These are phyloP conservation scores for Paraphaeosphaeria sporulosa DNA, from an alignment of 2,329 filamentous ascomycete species.

Conservation along the genomic window DNA sequence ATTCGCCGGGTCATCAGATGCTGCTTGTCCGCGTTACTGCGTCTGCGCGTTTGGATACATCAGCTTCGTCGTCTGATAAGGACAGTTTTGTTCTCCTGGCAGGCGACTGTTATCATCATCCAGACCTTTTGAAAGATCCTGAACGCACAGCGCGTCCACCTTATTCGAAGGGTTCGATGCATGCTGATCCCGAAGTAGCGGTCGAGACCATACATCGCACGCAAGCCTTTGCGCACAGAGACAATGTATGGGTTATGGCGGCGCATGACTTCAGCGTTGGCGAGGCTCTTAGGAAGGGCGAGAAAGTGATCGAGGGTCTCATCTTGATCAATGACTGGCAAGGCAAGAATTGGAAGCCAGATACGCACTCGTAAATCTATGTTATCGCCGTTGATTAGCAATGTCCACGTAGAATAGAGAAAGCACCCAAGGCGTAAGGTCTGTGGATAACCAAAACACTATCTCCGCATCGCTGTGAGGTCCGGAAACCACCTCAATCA, in stretches of 20 bases:
- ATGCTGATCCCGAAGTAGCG: slow-evolving; percentile 36
- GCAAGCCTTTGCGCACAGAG: slow-evolving; percentile 28
- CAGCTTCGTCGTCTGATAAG: neutral
- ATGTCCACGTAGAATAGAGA: too few species aligned
- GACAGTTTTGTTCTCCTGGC: slow-evolving; percentile 41
- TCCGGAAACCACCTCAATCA: neutral
- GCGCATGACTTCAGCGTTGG: slow-evolving; percentile 43
- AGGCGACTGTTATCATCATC: slow-evolving; percentile 44
- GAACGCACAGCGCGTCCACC: slow-evolving; percentile 38
- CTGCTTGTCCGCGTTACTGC: slow-evolving; percentile 37
- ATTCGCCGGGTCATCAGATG: slow-evolving; percentile 61
- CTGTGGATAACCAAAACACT: too few species aligned
- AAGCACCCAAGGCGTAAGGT: too few species aligned
- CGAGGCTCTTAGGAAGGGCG: slow-evolving; percentile 27
- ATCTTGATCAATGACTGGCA: slow-evolving; percentile 35
- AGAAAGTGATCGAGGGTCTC: slow-evolving; percentile 35
- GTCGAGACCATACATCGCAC: slow-evolving; percentile 38
- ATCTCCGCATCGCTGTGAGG: neutral
- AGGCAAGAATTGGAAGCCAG: slow-evolving; percentile 35
- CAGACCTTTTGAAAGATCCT: slow-evolving; percentile 36
- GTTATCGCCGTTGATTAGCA: too few species aligned
- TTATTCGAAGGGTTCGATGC: slow-evolving; percentile 37
- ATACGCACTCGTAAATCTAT: neutral
- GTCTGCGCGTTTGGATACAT: neutral
- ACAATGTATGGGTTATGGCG: slow-evolving; percentile 41